Evolutionary conservation across 1,284 basidiomycete species (phyloP).

Genomic region (Rhodotorula sp.): DNA sequence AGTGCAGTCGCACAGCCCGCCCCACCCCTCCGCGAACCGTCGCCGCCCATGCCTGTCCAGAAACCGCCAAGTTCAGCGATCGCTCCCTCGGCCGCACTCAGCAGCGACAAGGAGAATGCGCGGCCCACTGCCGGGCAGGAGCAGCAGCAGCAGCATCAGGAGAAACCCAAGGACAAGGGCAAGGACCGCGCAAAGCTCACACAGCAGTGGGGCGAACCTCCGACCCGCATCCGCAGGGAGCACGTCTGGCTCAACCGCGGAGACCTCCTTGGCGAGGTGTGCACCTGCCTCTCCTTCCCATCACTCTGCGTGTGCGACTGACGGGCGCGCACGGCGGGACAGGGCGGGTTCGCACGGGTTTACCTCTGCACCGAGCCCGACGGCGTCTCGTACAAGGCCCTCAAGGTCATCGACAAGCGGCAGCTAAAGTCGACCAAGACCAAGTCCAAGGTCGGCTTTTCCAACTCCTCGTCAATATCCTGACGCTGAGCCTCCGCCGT

Average conservation of each 20-base stretch:
- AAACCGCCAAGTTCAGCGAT: conserved; percentile 2
- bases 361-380: conserved; percentile 39
- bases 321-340: not conserved
- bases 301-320: not conserved
- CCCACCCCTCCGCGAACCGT: not conserved
- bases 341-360: conserved; percentile 47
- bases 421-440: conserved; percentile 54
- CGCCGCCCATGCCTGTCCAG: too few species aligned
- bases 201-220: conserved; percentile 45
- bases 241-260: conserved; percentile 42
- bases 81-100: not conserved
- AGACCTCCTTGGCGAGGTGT: conserved; percentile 50
- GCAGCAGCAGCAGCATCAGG: not conserved
- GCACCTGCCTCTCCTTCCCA: conserved; percentile 42
- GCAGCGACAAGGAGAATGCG: not conserved
- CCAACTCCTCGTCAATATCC: not conserved
- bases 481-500: not conserved
- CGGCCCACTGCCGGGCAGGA: too few species aligned
- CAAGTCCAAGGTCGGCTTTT: conserved; percentile 47
- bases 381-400: conserved; percentile 47
- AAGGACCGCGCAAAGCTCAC: conserved; percentile 39
- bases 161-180: not conserved
- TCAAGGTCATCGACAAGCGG: conserved; percentile 55
- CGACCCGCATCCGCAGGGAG: conserved; percentile 40
- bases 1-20: not conserved